Evolutionary conservation across 805 yeast species (phyloP).

Genomic region (Hyphopichia homilentoma): DNA sequence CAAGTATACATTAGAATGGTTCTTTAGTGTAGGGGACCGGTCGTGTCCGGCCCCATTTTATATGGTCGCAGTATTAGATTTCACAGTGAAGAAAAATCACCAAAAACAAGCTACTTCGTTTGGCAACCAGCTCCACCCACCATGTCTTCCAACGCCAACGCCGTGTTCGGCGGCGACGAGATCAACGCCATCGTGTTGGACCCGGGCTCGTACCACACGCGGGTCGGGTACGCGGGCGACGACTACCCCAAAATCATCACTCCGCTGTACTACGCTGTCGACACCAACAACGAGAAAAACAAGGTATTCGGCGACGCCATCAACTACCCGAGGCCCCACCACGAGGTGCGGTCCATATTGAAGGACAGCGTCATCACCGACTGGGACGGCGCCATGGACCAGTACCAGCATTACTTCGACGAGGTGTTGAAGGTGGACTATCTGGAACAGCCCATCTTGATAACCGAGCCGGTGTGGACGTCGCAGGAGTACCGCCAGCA

Average conservation of each 20-base stretch:
- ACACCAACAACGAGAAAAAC: constrained; percentile 9
- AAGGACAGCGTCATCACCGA: constrained; percentile 64
- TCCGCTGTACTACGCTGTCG: constrained; percentile 67
- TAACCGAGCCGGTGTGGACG: constrained; percentile 90
- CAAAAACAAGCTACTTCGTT: too few relatives aligned
- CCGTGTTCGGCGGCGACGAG: constrained; percentile 58
- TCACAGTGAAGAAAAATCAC: too few relatives aligned
- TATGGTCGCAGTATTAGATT: too few relatives aligned
- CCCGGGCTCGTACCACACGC: constrained; percentile 81
- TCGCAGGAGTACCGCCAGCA: constrained; percentile 60
- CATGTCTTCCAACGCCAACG: constrained; percentile 13
- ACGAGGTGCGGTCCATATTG: constrained; percentile 55
- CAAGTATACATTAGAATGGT: background rate
- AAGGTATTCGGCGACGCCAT: constrained; percentile 41
- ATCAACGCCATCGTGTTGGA: constrained; percentile 88
- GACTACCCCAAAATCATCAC: constrained; percentile 75
- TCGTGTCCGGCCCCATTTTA: too few relatives aligned
- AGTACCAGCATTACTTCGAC: constrained; percentile 62
- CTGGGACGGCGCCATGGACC: constrained; percentile 83
- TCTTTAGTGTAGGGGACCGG: too few relatives aligned
- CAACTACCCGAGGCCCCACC: constrained; percentile 46
- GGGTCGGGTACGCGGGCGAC: constrained; percentile 90
- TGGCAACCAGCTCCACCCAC: too few relatives aligned
- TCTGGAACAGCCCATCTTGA: constrained; percentile 66
- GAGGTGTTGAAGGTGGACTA: constrained; percentile 49